Evolutionary conservation across 129 eudicot species (phyloP), one percentile per base, ranked within the genome.

Genomic region (Solidago caesia): DNA sequence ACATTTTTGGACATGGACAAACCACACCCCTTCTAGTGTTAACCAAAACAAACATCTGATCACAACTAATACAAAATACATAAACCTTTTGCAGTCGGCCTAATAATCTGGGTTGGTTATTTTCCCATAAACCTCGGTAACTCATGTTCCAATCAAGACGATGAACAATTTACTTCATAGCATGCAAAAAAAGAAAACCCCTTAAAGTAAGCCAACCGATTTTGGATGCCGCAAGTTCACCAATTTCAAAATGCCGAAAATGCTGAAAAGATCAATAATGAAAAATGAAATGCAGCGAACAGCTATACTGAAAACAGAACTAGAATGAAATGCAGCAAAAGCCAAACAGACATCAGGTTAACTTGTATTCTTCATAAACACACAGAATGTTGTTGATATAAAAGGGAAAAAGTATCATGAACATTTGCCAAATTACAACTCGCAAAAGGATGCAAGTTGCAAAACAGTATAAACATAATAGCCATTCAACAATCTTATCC

Each of bases 401-500:
- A 1, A 79, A 33, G 41, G 15, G 25, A 71, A 44, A 67, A 62
- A 29, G 72, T 78, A 62, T 44, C 65, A 49, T 46, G 73, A 73
- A 68, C 53, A 9, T 60, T 46, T 12, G 26, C 44, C 73, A 80
- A 21, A 48, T 70, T 44, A 64, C 69, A 72, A 56, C 53, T 25
- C 47, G 43, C 67, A 64, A 11, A 44, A 65, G 72, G 56, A 67
- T 47, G 71, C 74, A 64, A 70, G 57, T 52, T 66, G 80, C 65
- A 52, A 71, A 64, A 27, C 70, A 79, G 78, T 33, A 72, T 10
- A 66, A 77, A 65, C 60, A 79, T 29, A 56, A 82, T 49, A 75
- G 69, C 43, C 80, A 73, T 81, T 79, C 71, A 83, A 70, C 89
- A 83, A 80, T 77, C 70, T 73, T 72, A 74, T 79, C 83, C 89